Base-by-base conservation (phyloP, 2,329 filamentous ascomycete species). In the Metarhizium rileyi region DNA sequence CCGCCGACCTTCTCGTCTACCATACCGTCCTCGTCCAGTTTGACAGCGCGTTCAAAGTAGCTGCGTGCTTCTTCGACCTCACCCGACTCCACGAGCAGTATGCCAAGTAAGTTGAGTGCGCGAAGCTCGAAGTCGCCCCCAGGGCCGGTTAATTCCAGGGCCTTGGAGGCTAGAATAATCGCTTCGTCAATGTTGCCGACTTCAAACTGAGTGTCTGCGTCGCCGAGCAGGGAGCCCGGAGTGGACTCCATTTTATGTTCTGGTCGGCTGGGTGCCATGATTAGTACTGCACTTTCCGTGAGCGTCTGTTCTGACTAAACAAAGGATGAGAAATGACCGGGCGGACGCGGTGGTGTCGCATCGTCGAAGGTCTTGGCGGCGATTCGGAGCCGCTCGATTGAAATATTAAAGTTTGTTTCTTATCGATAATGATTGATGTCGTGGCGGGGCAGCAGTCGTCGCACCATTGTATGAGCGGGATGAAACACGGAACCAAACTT, bases 21-120 rank as follows among this genome's bases (percentile, higher is more conserved):
- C 36, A 72, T 68, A 18, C 91, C 93, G 50, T 90, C 80, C 23
- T 83, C 76, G 63, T 98, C 93, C 33, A 93, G 76, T 48, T 76
- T 72, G 35, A 86, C 85, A 0, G 93, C 89, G 43, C 78, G 75
- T 52, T 82, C 66, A 61, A 96, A 95, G 60, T 81, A 84, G 44
- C 74, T 69, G 52, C 85, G 77, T 40, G 91, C 91, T 16, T 78
- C 71, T 48, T 91, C 85, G 48, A 87, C 75, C 42, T 96, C 87
- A 54, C 93, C 90, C 3, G 87, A 69, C 63, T 95, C 89, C 50
- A 95, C 77, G 59, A 82, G 77, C 60, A 94, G 88, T 60, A 94
- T 87, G 49, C 86, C 90, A 22, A 93, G 76, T 30, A 95, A 71
- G 57, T 85, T 87, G 46, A 90, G 70, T 1, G 86, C 85, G 10